Base-by-base conservation (phyloP, 805 yeast species). In the Metschnikowia kofuensis region DNA sequence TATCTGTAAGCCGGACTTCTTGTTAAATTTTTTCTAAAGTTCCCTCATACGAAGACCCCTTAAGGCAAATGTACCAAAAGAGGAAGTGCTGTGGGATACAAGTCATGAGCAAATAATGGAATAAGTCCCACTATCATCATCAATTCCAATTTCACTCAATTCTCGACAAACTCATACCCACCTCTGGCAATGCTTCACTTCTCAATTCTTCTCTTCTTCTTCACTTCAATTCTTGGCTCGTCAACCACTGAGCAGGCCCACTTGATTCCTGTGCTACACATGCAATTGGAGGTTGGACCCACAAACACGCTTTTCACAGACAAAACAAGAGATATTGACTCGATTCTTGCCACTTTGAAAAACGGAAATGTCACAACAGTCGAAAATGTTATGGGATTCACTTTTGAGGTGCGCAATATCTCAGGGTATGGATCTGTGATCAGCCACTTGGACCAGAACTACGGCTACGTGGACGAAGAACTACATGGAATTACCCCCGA, bases 361-460 rank as follows among this genome's bases (percentile, higher is more conserved):
- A 57, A 60, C 38, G 74, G 75, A 12, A 60, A 60, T 31, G 55
- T 68, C 50, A 58, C 54, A 27, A 59, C 73, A 7, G 60, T 69
- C 29, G 50, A 55, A 5, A 69, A 69, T 50, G 54, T 57, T 15
- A 59, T 63, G 29, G 69, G 70, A 9, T 60, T 63, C 26, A 66
- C 67, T 47, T 60, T 67, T 34, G 68, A 68, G 7, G 63, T 59
- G 32, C 28, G 30, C 7, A 56, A 53, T 8, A 45, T 69, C 21
- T 38, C 38, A 10, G 86, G 87, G 4, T 62, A 62, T 48, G 87
- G 82, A 53, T 77, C 78, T 44, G 65, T 82, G 54, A 67, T 69
- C 21, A 56, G 62, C 28, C 58, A 62, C 35, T 58, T 65, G 15
- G 60, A 58, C 12, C 55, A 62, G 6, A 57, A 56, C 6, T 50